These are phyloP conservation scores for Crithidia expoeki DNA, from an alignment of 208 protist species.

Conservation along the genomic window DNA sequence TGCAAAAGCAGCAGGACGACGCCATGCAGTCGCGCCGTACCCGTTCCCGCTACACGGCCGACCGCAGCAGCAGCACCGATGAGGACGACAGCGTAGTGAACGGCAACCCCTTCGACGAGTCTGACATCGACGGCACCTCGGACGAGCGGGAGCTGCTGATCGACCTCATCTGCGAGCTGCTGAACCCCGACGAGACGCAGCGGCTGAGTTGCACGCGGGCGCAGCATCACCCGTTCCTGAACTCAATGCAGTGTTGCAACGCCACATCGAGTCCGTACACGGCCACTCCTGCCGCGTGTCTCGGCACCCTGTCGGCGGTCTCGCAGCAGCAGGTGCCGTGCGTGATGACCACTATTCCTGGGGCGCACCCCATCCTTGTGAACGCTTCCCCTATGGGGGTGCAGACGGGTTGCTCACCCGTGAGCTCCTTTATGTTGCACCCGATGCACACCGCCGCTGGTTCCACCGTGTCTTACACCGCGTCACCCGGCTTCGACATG, in stretches of 20 bases:
- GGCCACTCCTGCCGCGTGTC: conserved; percentile 18
- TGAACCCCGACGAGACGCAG: conserved; percentile 66
- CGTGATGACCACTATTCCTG: conserved; percentile 23
- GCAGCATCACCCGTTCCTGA: conserved; percentile 62
- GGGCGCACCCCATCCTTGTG: conserved; percentile 24
- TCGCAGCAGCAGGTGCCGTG: conserved; percentile 30
- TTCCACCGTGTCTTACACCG: conserved; percentile 19
- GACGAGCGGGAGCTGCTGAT: conserved; percentile 56
- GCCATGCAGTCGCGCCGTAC: background rate
- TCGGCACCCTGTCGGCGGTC: conserved; percentile 7
- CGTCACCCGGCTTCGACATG: conserved; percentile 23
- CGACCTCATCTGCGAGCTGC: conserved; percentile 66
- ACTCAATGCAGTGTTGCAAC: conserved; percentile 11
- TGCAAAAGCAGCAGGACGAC: conserved; percentile 30
- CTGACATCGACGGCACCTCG: conserved; percentile 27
- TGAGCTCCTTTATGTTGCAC: conserved; percentile 32
- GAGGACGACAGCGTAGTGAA: conserved; percentile 24
- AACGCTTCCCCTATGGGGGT: conserved; percentile 24
- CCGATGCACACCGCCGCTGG: conserved; percentile 17
- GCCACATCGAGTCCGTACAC: conserved; percentile 20
- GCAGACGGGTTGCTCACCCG: conserved; percentile 29
- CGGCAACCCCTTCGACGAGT: conserved; percentile 31
- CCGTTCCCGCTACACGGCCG: conserved; percentile 12
- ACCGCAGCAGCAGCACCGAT: conserved; percentile 22
- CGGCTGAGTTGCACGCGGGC: conserved; percentile 75